Base-by-base conservation (phyloP, 148 eudicot species). In the Rhododendron mucronatum region DNA sequence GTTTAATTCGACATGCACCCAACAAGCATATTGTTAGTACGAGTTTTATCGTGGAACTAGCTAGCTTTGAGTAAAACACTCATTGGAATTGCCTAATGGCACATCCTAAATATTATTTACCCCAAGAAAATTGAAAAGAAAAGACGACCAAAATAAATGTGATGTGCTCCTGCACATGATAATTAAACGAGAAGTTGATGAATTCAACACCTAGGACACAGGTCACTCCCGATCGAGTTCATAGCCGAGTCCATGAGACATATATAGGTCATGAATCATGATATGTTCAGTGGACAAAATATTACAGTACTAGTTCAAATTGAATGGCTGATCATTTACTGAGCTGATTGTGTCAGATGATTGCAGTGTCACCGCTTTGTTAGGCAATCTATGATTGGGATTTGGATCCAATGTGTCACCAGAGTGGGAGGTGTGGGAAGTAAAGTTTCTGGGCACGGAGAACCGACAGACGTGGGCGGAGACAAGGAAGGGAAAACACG, bases 401-500 rank as follows among this genome's bases (percentile, higher is more conserved):
- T 69, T 26, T 69, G 35, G 35, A 9, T 37, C 20, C 26, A 41
- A 76, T 41, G 80, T 76, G 73, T 67, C 73, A 67, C 28, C 33
- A 4, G 15, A 69, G 75, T 69, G 75, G 75, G 26, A 6, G 80
- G n/a, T 18, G 47, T 39, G 1, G 33, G 26, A 4, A 50, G 16
- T 23, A 47, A 82, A 82, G 35, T 61, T 39, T 82, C 51, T 14
- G 74, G 51, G 65, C 23, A 37, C 21, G n/a, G 50, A 82, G 85
- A 9, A 28, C 63, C 83, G 86, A 88, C 91, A 90, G 82, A 74
- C 78, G 71, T 77, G 88, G 87, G 75, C 83, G 90, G 86, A 82
- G 90, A 88, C 90, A 88, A 86, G 81, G 78, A 44, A 63, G 82
- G 89, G 87, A 87, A 73, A 87, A 28, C 90, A 88, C 90, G 91